A percentile compares a stretch with the other conserved stretches of the same genome.
Evolutionary conservation across 805 yeast genomes (phyloP).

Genomic region (Metschnikowia chrysomelidarum): DNA sequence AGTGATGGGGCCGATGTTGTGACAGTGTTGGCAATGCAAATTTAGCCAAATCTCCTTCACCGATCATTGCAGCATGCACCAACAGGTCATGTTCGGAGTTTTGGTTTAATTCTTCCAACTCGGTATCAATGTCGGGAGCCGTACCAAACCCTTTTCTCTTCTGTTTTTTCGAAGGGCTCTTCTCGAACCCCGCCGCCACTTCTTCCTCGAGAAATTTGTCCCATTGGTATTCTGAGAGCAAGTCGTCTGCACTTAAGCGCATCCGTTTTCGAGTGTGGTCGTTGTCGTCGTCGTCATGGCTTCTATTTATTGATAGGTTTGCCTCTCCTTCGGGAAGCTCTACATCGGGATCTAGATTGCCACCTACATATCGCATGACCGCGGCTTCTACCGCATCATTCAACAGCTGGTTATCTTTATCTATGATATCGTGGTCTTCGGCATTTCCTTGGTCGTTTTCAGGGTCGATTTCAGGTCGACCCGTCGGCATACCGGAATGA

Average conservation of each 20-base stretch:
- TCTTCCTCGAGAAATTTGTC: constrained; percentile 28
- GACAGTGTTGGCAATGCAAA: constrained; percentile 20
- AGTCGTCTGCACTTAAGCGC: constrained; percentile 34
- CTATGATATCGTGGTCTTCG: constrained; percentile 15
- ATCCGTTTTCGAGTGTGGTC: constrained; percentile 15
- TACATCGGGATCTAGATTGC: constrained; percentile 42
- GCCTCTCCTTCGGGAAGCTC: constrained; percentile 6
- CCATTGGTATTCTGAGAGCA: constrained; percentile 56
- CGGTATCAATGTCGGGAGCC: constrained; percentile 35
- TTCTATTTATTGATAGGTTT: constrained; percentile 2
- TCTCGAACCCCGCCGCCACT: constrained; percentile 19
- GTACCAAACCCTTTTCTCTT: constrained; percentile 10
- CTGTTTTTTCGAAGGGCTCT: constrained; percentile 13
- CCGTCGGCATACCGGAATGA: too few relatives aligned
- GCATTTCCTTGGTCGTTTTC: neutral
- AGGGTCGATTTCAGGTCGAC: neutral
- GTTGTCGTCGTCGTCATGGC: constrained; percentile 15
- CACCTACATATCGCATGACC: constrained; percentile 70
- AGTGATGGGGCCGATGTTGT: constrained; percentile 2
- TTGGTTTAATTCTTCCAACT: constrained; percentile 32
- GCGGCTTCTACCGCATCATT: constrained; percentile 72
- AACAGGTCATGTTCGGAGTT: constrained; percentile 57
- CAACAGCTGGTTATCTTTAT: constrained; percentile 37
- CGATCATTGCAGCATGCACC: constrained; percentile 68
- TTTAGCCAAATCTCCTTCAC: constrained; percentile 61